Evolutionary conservation across 2,329 filamentous ascomycete species (phyloP).

Genomic region (Botrytis deweyae): DNA sequence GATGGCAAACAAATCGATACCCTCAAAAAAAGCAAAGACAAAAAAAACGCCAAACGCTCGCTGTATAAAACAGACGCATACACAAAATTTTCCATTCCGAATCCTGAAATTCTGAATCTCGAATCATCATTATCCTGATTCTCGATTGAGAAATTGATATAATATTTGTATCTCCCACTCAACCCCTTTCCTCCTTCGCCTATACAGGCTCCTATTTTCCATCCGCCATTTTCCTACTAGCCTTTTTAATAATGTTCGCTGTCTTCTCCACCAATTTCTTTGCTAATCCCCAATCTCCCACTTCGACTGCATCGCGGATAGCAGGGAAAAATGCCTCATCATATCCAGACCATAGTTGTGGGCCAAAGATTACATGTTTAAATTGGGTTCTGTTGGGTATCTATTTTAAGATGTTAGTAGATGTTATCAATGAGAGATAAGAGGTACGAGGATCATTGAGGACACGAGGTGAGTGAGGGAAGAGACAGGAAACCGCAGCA

Average conservation of each 20-base stretch:
- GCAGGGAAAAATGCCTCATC: constrained; percentile 73
- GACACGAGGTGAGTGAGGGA: background rate
- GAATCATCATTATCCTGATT: background rate
- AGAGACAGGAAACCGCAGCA: background rate
- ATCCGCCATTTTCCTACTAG: constrained; percentile 42
- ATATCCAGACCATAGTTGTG: constrained; percentile 71
- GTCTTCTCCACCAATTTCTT: constrained; percentile 70
- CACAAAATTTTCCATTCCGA: background rate
- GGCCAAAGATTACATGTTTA: constrained; percentile 89
- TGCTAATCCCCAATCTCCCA: constrained; percentile 67
- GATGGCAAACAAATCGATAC: background rate
- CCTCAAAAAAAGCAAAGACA: background rate
- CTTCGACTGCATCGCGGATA: constrained; percentile 77
- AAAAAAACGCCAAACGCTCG: background rate
- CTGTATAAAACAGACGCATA: background rate
- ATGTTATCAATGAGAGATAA: background rate
- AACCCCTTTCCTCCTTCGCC: background rate
- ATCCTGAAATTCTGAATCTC: background rate
- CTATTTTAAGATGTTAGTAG: constrained; percentile 44
- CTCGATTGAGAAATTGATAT: background rate
- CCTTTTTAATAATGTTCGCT: constrained; percentile 63
- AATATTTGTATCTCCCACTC: background rate
- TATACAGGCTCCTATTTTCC: background rate
- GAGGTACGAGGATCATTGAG: background rate
- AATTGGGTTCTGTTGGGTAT: constrained; percentile 87